A percentile compares a stretch with the other conserved stretches of the same genome.
Evolutionary conservation across 352 stramenopile genomes (phyloP).

Genomic region (Phytopythium oedochilum): DNA sequence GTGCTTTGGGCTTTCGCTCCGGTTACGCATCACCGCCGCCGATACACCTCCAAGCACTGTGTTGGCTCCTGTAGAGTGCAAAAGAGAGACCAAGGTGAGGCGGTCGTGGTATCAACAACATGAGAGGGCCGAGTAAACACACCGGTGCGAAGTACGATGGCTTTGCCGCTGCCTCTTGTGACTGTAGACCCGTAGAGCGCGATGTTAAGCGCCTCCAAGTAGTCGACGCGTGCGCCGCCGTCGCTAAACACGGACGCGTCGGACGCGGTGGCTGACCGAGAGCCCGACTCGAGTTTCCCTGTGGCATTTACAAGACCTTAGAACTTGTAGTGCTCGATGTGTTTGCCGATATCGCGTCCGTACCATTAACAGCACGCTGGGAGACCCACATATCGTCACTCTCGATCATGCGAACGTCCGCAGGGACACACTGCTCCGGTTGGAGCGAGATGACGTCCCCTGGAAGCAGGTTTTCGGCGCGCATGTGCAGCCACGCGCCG

Average conservation of each 20-base stretch:
- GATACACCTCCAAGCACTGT: slow-evolving; percentile 41
- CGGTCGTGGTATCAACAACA: no score
- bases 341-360: no score
- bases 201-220: slow-evolving; percentile 48
- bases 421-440: slow-evolving; percentile 41
- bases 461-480: slow-evolving; percentile 41
- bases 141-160: slow-evolving; percentile 43
- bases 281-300: slow-evolving; percentile 13
- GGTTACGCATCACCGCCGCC: slow-evolving; percentile 22
- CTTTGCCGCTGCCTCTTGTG: slow-evolving; percentile 31
- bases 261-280: slow-evolving; percentile 16
- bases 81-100: neutral
- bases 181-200: slow-evolving; percentile 49
- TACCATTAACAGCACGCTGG: slow-evolving; percentile 25
- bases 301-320: neutral
- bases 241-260: slow-evolving; percentile 43
- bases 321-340: no score
- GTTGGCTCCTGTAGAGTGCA: slow-evolving; percentile 18
- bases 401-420: slow-evolving; percentile 46
- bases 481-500: slow-evolving; percentile 49
- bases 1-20: slow-evolving; percentile 15
- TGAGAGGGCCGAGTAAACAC: neutral
- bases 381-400: slow-evolving; percentile 43
- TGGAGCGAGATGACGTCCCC: slow-evolving; percentile 49
- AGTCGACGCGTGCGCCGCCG: slow-evolving; percentile 24